Base-by-base conservation (phyloP, 2,329 filamentous ascomycete genomes). In the Atkinsonella hypoxylon region DNA sequence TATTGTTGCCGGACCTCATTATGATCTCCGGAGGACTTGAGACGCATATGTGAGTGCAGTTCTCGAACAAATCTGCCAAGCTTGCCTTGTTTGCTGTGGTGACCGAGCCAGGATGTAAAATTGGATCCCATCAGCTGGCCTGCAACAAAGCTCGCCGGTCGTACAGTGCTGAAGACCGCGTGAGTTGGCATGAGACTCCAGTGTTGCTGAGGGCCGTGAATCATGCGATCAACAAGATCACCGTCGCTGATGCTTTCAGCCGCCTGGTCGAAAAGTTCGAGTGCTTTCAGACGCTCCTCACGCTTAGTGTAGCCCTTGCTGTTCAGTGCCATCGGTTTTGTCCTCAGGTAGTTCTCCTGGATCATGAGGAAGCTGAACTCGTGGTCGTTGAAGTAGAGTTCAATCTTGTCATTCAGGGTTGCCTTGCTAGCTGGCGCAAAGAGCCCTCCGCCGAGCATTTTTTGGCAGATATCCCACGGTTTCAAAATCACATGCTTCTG, bases 301-400 rank as follows among this genome's bases (percentile, higher is more conserved):
- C 79, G 81, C 52, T 78, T 80, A 4, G 51, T 65, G 63, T 82
- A 84, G 18, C 71, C 68, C 45, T 72, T 70, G 47, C 73, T 75
- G 54, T 73, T 77, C 3, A 87, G 71, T 4, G 68, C 75, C 54
- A 82, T 76, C 3, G 93, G 93, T 54, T 83, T 87, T 2, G 89
- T 89, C 55, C 82, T 85, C 12, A 98, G 76, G 59, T 98, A 98
- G 63, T 98, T 98, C 67, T 98, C 94, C 65, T 98, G 93, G 45
- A 98, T 82, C 93, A 98, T 97, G 49, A 98, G 74, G 62, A 84
- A 93, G 61, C 89, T 96, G 70, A 97, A 95, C 61, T 98, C 93
- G 62, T 98, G 93, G 61, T 98, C 93, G 66, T 98, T 97, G 75
- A 98, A 98, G 67, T 98, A 98, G 1, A 98, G 80, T 68, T 98